Base-by-base conservation (phyloP, 257 asterid genomes). In the Nicotiana otophora region DNA sequence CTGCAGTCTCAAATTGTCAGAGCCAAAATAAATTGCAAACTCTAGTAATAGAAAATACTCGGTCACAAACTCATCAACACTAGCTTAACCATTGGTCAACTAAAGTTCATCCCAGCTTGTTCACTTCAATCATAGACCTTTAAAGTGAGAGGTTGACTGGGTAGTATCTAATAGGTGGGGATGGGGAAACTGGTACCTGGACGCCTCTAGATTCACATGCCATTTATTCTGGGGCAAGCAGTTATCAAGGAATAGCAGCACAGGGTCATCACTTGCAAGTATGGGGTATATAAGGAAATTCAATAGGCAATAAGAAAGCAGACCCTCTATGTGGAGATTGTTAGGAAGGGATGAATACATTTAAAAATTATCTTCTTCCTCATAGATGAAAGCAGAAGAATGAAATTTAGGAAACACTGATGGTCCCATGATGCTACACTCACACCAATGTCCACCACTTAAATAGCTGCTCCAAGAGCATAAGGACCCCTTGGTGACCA, bases 1-100 rank as follows among this genome's bases (percentile, higher is more conserved):
- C 99, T 92, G 89, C 86, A 90, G 85, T 81, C 81, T 86, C 76
- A 62, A 60, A 48, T 10, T 81, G 61, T 65, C 68, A 36, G 34
- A 30, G 72, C 20, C 31, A 81, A 81, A 34, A 83, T n/a, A 60
- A 19, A 55, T 61, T 58, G 17, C 53, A 34, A 51, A 75, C 80
- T 75, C 46, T 39, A 30, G 80, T 51, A 51, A 75, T 51, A 51
- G 46, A n/a, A 75, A 75, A 75, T 51, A 48, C 80, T 51, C 15
- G 28, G 16, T 75, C 42, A 48, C 80, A 75, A 75, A 51, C 80
- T 48, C 80, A 75, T 75, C 63, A 51, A 26, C 80, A 23, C 42
- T 48, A 12, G 16, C 63, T 75, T 75, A 75, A 39, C 16, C 80
- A 51, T 75, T 26, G 46, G 3, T 51, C 46, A 75, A 28, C 80